These are phyloP conservation scores for Letharia lupina DNA, from an alignment of 495 filamentous ascomycete genomes.

Conservation along the genomic window DNA sequence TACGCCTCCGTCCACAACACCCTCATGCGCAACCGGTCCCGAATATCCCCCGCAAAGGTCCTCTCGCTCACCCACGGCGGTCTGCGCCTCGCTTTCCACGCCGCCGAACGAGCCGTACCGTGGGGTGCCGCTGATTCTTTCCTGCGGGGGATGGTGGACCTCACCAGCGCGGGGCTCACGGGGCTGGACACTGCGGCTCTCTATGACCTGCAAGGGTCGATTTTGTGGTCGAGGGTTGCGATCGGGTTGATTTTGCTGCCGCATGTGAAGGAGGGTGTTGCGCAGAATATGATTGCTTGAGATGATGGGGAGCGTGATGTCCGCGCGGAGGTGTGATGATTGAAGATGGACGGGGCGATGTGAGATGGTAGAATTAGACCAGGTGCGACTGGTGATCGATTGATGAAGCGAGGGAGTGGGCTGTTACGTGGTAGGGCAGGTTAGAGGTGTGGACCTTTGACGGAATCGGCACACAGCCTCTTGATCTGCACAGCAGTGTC, in stretches of 20 bases:
- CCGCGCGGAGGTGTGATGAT: too few relatives aligned
- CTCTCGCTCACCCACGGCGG: not conserved
- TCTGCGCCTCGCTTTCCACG: not conserved
- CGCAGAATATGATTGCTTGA: too few relatives aligned
- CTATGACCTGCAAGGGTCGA: not conserved
- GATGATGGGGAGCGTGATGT: too few relatives aligned
- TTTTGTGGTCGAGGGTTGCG: not conserved
- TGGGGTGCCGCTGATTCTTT: not conserved
- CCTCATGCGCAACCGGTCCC: not conserved
- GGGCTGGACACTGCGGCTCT: not conserved
- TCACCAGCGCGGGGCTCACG: not conserved
- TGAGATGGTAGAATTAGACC: not conserved
- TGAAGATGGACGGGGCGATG: not conserved
- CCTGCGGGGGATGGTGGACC: not conserved
- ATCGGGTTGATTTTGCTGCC: not conserved
- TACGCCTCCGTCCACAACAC: not conserved
- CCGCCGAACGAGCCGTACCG: not conserved
- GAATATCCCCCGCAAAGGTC: not conserved
- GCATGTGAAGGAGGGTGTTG: too few relatives aligned
- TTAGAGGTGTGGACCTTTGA: too few relatives aligned
- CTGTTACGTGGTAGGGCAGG: too few relatives aligned
- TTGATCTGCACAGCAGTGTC: too few relatives aligned
- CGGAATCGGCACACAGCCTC: too few relatives aligned
- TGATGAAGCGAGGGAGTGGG: too few relatives aligned
- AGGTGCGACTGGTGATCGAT: too few relatives aligned